phyloP scores from a whole-genome alignment of 306 rosid genomes.

The Heteromeles arbutifolia region DNA sequence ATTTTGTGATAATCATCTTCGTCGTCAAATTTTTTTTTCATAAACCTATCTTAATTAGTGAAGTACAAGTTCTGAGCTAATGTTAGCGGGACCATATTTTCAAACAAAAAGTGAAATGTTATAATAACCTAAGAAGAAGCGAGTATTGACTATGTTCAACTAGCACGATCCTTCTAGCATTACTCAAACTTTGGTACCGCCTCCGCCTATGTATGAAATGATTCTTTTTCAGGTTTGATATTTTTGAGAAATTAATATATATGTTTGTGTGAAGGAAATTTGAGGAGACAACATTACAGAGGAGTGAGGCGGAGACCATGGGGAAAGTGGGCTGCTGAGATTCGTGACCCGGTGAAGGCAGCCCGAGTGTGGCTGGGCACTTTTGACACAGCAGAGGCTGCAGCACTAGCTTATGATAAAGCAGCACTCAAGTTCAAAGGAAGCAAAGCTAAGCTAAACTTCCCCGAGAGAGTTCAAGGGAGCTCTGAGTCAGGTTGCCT shows the following conservation, averaged over 20 bases:
- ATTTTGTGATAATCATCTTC: too few relatives aligned
- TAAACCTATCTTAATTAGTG: too few relatives aligned
- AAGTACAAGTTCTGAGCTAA: too few relatives aligned
- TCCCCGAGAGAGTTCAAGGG: conserved; percentile 71
- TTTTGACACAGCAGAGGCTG: conserved; percentile 75
- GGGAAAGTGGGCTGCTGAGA: conserved; percentile 95
- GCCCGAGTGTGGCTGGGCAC: conserved; percentile 91
- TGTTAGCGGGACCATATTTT: too few relatives aligned
- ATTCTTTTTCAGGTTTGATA: not conserved
- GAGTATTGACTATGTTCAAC: not conserved
- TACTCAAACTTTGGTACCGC: too few relatives aligned
- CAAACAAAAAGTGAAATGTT: too few relatives aligned
- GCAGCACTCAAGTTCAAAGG: conserved; percentile 92
- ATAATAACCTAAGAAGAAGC: not conserved
- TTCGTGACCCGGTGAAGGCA: conserved; percentile 77
- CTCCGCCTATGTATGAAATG: not conserved
- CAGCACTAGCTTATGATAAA: conserved; percentile 74
- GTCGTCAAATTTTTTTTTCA: too few relatives aligned
- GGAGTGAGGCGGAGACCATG: conserved; percentile 93
- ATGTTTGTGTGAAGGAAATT: conserved; percentile 22
- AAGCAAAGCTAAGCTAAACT: conserved; percentile 86
- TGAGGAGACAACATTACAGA: conserved; percentile 63
- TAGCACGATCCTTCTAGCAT: not conserved
- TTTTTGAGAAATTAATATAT: not conserved
- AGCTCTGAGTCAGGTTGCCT: not conserved